These are phyloP conservation scores for Barbatosphaeria neglecta DNA, from an alignment of 495 filamentous ascomycete species.

Conservation along the genomic window DNA sequence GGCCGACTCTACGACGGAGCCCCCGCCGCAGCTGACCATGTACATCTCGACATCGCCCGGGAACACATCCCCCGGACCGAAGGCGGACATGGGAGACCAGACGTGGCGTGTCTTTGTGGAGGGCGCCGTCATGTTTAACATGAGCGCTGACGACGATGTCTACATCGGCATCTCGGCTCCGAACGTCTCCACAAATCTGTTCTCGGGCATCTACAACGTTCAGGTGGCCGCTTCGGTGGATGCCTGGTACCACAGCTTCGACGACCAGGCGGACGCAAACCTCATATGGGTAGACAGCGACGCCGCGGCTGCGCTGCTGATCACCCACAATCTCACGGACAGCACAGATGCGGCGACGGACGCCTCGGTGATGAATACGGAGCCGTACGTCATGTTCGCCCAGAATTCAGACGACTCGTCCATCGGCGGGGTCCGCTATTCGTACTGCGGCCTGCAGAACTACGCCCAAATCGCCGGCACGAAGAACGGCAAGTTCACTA, in stretches of 20 bases:
- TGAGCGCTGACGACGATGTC: constrained; percentile 47
- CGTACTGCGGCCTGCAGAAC: constrained; percentile 59
- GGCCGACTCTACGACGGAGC: constrained; percentile 17
- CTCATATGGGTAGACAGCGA: constrained; percentile 75
- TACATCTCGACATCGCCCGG: constrained; percentile 58
- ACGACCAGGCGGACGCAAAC: constrained; percentile 29
- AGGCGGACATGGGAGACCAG: constrained; percentile 31
- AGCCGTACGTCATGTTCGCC: constrained; percentile 70
- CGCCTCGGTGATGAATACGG: constrained; percentile 43
- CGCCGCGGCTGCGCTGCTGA: constrained; percentile 58
- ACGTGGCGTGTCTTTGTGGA: constrained; percentile 24
- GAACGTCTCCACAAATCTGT: constrained; percentile 36
- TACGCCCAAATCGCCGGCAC: constrained; percentile 49
- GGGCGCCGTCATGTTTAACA: constrained; percentile 51
- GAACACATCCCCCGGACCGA: constrained; percentile 59
- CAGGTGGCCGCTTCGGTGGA: constrained; percentile 77
- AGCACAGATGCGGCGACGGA: constrained; percentile 26
- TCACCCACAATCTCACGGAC: constrained; percentile 55
- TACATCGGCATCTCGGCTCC: constrained; percentile 68
- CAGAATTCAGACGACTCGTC: constrained; percentile 47
- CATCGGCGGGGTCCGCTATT: constrained; percentile 57
- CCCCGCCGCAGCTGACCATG: constrained; percentile 61
- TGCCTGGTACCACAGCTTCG: constrained; percentile 52
- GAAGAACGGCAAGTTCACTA: constrained; percentile 24
- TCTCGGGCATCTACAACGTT: constrained; percentile 56